These are phyloP conservation scores for Linum usitatissimum DNA, from an alignment of 345 rosid species.

Conservation along the genomic window DNA sequence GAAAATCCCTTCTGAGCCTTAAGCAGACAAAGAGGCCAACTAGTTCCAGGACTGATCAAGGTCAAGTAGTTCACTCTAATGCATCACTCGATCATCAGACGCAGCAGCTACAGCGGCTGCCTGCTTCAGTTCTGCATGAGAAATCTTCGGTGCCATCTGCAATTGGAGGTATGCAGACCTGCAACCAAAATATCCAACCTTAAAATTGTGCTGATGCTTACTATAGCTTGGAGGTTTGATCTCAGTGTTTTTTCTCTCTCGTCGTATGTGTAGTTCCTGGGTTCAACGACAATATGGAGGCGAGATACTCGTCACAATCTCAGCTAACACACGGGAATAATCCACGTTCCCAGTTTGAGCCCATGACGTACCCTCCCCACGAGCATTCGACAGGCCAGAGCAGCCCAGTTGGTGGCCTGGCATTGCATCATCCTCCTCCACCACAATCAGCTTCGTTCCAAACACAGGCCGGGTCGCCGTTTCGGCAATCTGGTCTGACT, in stretches of 20 bases:
- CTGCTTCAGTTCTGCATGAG: conserved; percentile 40
- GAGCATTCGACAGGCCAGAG: conserved; percentile 40
- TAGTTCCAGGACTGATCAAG: conserved; percentile 43
- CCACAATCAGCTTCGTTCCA: conserved; percentile 45
- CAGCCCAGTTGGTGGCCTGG: conserved; percentile 39
- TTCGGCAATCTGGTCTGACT: conserved; percentile 36
- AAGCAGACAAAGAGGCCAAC: conserved; percentile 52
- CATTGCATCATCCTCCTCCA: conserved; percentile 57
- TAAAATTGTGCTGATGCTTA: too few species aligned
- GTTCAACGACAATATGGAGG: conserved; percentile 35
- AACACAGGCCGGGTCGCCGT: conserved; percentile 23
- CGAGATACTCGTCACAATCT: conserved; percentile 41
- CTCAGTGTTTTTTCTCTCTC: not conserved
- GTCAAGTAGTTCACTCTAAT: conserved; percentile 32
- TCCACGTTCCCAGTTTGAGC: conserved; percentile 37
- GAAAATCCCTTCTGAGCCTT: conserved; percentile 58
- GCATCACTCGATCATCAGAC: conserved; percentile 36
- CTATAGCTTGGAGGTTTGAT: not conserved
- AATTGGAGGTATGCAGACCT: conserved; percentile 43
- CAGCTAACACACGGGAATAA: conserved; percentile 40
- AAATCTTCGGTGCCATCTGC: conserved; percentile 40
- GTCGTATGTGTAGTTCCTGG: conserved; percentile 25
- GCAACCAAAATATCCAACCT: too few species aligned
- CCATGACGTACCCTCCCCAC: conserved; percentile 28
- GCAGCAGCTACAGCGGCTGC: conserved; percentile 34